Conservation (phyloP, 768 basidiomycete species). For the Rickenella mellea region DNA sequence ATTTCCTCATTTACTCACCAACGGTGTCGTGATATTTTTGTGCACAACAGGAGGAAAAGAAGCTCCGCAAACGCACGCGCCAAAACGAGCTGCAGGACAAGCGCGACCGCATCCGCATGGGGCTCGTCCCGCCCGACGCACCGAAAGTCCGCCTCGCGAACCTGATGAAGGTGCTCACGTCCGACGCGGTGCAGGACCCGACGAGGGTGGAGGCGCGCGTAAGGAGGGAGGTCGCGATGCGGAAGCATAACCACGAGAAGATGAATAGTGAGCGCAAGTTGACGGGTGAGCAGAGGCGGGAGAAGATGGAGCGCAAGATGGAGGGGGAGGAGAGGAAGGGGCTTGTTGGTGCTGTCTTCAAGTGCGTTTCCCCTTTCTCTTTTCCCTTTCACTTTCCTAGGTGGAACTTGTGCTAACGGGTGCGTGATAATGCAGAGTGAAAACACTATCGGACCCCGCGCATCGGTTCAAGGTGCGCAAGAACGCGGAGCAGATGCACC, state of each 20-base stretch:
- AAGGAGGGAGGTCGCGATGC: slow-evolving; percentile 82
- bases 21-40: slow-evolving; percentile 3
- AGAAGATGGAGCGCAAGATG: slow-evolving; percentile 84
- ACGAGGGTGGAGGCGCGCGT: slow-evolving; percentile 96
- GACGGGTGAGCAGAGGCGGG: slow-evolving; percentile 79
- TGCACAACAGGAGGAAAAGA: slow-evolving; percentile 91
- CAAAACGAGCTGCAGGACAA: slow-evolving; percentile 90
- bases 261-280: slow-evolving; percentile 90
- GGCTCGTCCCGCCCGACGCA: slow-evolving; percentile 86
- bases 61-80: slow-evolving; percentile 85
- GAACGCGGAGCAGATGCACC: slow-evolving; percentile 86
- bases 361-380: slow-evolving; percentile 41
- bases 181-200: slow-evolving; percentile 94
- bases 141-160: slow-evolving; percentile 96
- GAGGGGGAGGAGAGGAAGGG: slow-evolving; percentile 81
- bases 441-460: slow-evolving; percentile 79
- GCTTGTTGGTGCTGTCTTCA: slow-evolving; percentile 79
- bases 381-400: not conserved
- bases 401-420: slow-evolving; percentile 1
- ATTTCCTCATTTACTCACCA: not conserved
- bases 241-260: slow-evolving; percentile 85
- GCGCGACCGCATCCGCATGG: slow-evolving; percentile 92
- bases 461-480: slow-evolving; percentile 96
- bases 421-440: slow-evolving; percentile 45
- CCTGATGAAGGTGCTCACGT: slow-evolving; percentile 94